Evolutionary conservation across 768 basidiomycete genomes (phyloP), one percentile per base, ranked within the genome.

Genomic region (Tricholoma terreum): DNA sequence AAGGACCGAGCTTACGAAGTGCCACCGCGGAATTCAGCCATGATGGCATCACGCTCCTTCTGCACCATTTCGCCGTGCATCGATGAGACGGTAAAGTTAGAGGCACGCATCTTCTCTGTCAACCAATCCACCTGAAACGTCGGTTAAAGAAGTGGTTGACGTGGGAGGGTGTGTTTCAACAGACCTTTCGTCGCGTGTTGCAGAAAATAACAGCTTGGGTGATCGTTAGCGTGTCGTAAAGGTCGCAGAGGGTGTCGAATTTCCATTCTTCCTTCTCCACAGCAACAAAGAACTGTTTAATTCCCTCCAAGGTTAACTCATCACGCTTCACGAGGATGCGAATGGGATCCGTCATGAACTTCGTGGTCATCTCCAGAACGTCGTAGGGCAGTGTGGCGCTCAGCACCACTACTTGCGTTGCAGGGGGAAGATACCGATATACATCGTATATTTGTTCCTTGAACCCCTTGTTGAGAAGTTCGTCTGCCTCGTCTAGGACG

Each of bases 261-360:
- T 99, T 99, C 95, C 95, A 98, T 69, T 99, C 96, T 74, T 99
- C 96, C 77, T 98, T 97, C 76, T 98, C 96, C 55, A 99, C 96
- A 46, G 95, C 96, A 51, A 99, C 92, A 80, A 94, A 94, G 77
- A 95, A 95, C 71, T 96, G 93, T 67, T 94, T 94, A 77, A 95
- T 94, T 8, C 90, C 90, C 68, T 99, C 96, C 56, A 98, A 81
- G 52, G 96, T 97, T 81, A 98, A 83, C 75, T 99, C 96, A 69
- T 98, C 95, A 89, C 94, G 93, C 81, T 98, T 97, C 73, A 98
- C 95, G 65, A 98, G 87, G 65, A 99, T 97, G 46, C 94, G 90
- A 70, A 98, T 94, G 33, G 96, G 96, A 73, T 98, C 94, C 53
- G 92, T 93, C 95, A 98, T 98, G 80, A 98, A 98, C 77, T 98